phyloP scores from a whole-genome alignment of 2,329 filamentous ascomycete species.

The Epichloe sylvatica region DNA sequence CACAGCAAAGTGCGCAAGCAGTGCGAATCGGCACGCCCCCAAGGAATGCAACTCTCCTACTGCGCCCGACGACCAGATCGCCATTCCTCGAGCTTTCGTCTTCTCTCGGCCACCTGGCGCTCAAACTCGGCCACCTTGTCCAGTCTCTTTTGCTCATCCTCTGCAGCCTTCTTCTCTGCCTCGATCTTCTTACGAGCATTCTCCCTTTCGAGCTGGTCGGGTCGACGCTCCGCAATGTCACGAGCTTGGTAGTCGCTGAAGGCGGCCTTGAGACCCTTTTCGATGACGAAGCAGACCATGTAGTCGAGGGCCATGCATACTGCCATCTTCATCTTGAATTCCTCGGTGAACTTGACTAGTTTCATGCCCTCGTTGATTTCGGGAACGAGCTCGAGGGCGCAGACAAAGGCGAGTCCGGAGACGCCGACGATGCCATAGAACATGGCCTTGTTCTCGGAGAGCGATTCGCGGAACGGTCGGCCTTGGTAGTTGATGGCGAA shows the following conservation, averaged over 20 bases:
- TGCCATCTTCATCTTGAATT: conserved; percentile 84
- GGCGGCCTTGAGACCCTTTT: conserved; percentile 66
- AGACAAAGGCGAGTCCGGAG: conserved; percentile 79
- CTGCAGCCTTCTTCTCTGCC: conserved; percentile 31
- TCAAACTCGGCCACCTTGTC: conserved; percentile 48
- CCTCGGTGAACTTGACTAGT: conserved; percentile 73
- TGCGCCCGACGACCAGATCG: conserved; percentile 19
- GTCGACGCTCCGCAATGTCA: conserved; percentile 76
- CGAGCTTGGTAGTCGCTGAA: conserved; percentile 91
- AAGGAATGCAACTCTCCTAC: background rate
- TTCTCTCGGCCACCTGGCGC: conserved; percentile 39
- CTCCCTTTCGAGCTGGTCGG: conserved; percentile 75
- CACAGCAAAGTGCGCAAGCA: background rate
- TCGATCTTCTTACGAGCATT: conserved; percentile 50
- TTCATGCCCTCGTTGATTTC: conserved; percentile 90
- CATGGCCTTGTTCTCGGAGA: conserved; percentile 94
- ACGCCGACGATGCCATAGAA: conserved; percentile 92
- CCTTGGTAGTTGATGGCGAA: conserved; percentile 99
- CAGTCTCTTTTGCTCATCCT: conserved; percentile 36
- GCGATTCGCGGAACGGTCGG: conserved; percentile 88
- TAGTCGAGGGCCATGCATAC: conserved; percentile 79
- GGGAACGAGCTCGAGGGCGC: conserved; percentile 87
- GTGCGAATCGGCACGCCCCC: background rate
- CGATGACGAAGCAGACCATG: conserved; percentile 71
- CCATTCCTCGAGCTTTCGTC: conserved; percentile 34